phyloP scores from a whole-genome alignment of 2,329 filamentous ascomycete species.

The Passalora sequoiae region DNA sequence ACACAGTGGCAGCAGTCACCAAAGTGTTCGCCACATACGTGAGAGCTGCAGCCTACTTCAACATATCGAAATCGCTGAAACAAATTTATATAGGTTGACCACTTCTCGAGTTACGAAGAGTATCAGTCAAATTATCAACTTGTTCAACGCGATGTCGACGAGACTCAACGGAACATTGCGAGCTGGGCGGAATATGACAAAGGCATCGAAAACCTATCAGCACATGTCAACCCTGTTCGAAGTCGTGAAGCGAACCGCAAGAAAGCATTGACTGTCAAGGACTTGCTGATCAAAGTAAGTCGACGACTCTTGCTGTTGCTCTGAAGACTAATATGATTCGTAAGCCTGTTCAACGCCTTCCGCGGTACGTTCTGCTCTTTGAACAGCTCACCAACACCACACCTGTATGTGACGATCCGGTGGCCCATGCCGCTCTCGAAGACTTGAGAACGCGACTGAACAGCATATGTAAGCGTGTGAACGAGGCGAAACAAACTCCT shows the following conservation, averaged over 20 bases:
- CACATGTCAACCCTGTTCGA: constrained; percentile 66
- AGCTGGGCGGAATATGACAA: constrained; percentile 77
- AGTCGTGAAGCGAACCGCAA: constrained; percentile 57
- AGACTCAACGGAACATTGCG: constrained; percentile 62
- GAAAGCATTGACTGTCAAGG: constrained; percentile 75
- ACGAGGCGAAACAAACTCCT: constrained; percentile 74
- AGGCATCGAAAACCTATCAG: constrained; percentile 77
- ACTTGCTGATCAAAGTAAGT: constrained; percentile 81
- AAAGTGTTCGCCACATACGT: constrained; percentile 52
- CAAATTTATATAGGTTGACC: constrained; percentile 57
- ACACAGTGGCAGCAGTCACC: constrained; percentile 51
- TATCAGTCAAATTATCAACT: constrained; percentile 87
- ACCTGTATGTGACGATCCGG: constrained; percentile 77
- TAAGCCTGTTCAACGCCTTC: constrained; percentile 86
- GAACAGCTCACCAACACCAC: constrained; percentile 77
- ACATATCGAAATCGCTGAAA: constrained; percentile 43
- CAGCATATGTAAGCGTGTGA: constrained; percentile 72
- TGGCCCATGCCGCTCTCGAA: constrained; percentile 73
- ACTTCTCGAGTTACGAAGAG: constrained; percentile 83
- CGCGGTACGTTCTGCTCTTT: constrained; percentile 85
- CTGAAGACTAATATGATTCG: background rate
- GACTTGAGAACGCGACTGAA: constrained; percentile 66
- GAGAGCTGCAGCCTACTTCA: constrained; percentile 19
- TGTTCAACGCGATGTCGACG: constrained; percentile 71
- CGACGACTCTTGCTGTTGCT: background rate